Conservation (phyloP, 805 yeast genomes). For the Brettanomyces nanus region DNA sequence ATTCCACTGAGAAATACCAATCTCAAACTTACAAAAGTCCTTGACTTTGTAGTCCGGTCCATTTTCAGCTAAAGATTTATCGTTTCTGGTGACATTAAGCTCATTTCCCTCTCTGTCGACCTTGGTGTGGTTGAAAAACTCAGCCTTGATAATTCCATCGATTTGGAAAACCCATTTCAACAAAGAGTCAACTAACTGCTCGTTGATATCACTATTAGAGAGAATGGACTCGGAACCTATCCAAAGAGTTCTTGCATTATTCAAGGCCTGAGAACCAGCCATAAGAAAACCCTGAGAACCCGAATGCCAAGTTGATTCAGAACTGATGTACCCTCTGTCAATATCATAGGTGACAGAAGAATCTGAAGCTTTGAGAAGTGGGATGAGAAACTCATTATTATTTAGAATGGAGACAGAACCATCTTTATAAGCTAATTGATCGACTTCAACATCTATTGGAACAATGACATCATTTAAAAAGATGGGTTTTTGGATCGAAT, state of each 20-base stretch:
- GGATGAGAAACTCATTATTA: conserved; percentile 62
- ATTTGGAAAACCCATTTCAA: conserved; percentile 71
- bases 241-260: conserved; percentile 77
- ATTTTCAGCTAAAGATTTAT: too few relatives aligned
- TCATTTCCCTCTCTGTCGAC: conserved; percentile 7
- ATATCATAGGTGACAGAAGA: conserved; percentile 51
- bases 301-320: conserved; percentile 57
- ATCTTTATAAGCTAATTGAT: conserved; percentile 16
- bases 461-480: conserved; percentile 24
- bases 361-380: conserved; percentile 57
- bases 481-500: conserved; percentile 17
- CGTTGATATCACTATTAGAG: conserved; percentile 27
- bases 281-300: conserved; percentile 73
- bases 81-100: conserved; percentile 4
- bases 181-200: conserved; percentile 36
- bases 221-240: conserved; percentile 61
- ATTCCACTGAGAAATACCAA: conserved; percentile 39
- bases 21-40: conserved; percentile 54
- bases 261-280: conserved; percentile 71
- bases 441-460: conserved; percentile 8
- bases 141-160: conserved; percentile 51
- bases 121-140: conserved; percentile 47
- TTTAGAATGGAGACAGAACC: conserved; percentile 67
- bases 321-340: conserved; percentile 30
- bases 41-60: conserved; percentile 59